A percentile compares a stretch with the other conserved stretches of the same genome.
These are phyloP conservation scores for Pseudotulostoma volvatum DNA, from an alignment of 495 filamentous ascomycete species.

Conservation along the genomic window DNA sequence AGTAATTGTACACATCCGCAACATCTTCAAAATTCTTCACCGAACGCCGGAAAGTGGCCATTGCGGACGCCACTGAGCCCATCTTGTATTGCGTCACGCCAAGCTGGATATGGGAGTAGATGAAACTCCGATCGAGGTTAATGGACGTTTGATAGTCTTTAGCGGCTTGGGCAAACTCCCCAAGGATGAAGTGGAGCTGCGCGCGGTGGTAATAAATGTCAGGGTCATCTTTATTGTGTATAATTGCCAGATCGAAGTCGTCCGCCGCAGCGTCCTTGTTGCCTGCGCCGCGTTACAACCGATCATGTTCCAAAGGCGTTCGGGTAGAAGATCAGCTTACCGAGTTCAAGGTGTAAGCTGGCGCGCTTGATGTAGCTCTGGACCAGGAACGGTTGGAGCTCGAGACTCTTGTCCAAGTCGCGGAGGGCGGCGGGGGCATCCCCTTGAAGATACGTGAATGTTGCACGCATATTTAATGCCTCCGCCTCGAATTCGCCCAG, in stretches of 20 bases:
- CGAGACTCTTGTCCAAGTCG: constrained; percentile 82
- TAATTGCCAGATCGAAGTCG: constrained; percentile 76
- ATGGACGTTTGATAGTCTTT: constrained; percentile 99
- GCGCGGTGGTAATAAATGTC: constrained; percentile 99
- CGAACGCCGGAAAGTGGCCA: constrained; percentile 93
- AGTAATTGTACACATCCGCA: constrained; percentile 99
- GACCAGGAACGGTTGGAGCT: constrained; percentile 69
- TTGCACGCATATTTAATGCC: constrained; percentile 90
- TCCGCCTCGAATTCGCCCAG: constrained; percentile 69
- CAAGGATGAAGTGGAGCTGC: constrained; percentile 94
- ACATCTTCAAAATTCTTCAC: constrained; percentile 97
- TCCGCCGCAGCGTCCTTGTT: constrained; percentile 71
- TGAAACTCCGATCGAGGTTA: constrained; percentile 85
- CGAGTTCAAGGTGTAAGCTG: constrained; percentile 92
- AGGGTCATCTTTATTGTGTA: constrained; percentile 74
- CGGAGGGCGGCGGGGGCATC: constrained; percentile 66
- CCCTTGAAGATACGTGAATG: constrained; percentile 81
- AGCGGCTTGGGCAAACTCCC: constrained; percentile 80
- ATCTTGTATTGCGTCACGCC: constrained; percentile 99
- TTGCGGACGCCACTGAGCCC: constrained; percentile 92
- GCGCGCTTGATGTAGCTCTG: constrained; percentile 98
- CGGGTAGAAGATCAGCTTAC: constrained; percentile 30
- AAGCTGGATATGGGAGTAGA: constrained; percentile 98
- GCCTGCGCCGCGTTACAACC: constrained; percentile 34
- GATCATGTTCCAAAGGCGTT: not conserved